Conservation (phyloP, 495 filamentous ascomycete species). For the Clohesyomyces aquaticus region DNA sequence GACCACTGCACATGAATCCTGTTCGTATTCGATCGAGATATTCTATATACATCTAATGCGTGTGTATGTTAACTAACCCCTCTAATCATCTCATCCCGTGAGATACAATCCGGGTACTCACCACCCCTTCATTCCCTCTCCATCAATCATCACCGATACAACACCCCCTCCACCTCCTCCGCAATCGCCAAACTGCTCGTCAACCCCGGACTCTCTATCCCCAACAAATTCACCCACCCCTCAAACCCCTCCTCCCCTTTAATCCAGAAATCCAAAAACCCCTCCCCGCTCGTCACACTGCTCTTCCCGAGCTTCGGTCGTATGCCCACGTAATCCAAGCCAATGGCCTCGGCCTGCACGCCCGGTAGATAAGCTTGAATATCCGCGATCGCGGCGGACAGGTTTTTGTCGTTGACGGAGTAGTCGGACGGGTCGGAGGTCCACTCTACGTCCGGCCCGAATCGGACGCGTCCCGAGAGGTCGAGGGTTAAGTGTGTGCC, state of each 20-base stretch:
- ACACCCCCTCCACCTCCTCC: conserved; percentile 73
- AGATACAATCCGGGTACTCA: not conserved
- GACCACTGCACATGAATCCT: no score
- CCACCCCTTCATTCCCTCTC: not conserved
- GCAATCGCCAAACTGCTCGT: conserved; percentile 89
- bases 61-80: no score
- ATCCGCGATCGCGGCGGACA: conserved; percentile 69
- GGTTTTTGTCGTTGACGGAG: conserved; percentile 58
- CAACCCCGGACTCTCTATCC: conserved; percentile 93
- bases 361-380: conserved; percentile 79
- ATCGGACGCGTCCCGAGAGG: conserved; percentile 80
- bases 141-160: conserved; percentile 59
- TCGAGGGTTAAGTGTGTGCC: conserved; percentile 95
- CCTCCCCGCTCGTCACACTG: conserved; percentile 58
- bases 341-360: conserved; percentile 67
- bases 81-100: not conserved
- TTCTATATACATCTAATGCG: no score
- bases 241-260: conserved; percentile 75
- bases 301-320: conserved; percentile 78
- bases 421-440: conserved; percentile 65
- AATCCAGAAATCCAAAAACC: conserved; percentile 86
- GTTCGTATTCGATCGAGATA: no score
- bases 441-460: conserved; percentile 97
- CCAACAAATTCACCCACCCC: conserved; percentile 90
- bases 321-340: conserved; percentile 86